Base-by-base conservation (phyloP, 2,329 filamentous ascomycete genomes). In the Pseudogymnoascus sp. region DNA sequence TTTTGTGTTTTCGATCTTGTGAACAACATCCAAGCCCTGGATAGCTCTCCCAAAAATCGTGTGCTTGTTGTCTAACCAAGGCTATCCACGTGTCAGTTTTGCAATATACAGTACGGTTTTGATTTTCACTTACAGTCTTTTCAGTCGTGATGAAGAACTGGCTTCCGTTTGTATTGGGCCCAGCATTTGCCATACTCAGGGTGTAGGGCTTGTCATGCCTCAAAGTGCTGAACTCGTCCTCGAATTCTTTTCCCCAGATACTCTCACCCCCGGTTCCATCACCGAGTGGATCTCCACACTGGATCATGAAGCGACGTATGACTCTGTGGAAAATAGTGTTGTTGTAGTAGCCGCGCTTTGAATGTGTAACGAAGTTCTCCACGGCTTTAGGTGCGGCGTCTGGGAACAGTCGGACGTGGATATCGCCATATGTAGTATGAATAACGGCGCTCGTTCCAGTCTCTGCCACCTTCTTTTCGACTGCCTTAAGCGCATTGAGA, bases 81-180 rank as follows among this genome's bases (percentile, higher is more conserved):
- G 89, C 79, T 89, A 69, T 60, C 64, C 46, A 60, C 53, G 31
- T 7, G 40, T 70, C 63, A 70, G 66, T 28, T 42, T 66, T 65
- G 63, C 28, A 8, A 42, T 23, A 46, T 37, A 50, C 62, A 28
- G 59, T 28, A 56, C 16, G n/a, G 12, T 12, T 5, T 60, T 31
- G 25, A 4, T 28, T 40, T 34, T 53, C 34, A 82, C 86, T 78
- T 79, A 89, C 87, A 68, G 95, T 92, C 78, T 96, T 96, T 76
- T 97, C 96, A 0, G 93, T 97, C 0, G 95, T 99, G 69, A 99
- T 96, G 72, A 99, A 99, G 75, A 99, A 99, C 75, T 99, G 95
- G 72, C 89, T 95, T 12, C 90, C 95, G 73, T 99, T 99, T 37
- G 93, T 97, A 71, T 93, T 92, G 0, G 92, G 91, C 0, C 95